phyloP scores from a whole-genome alignment of 805 yeast genomes.

The Vanderwaltozyma verrucispora region DNA sequence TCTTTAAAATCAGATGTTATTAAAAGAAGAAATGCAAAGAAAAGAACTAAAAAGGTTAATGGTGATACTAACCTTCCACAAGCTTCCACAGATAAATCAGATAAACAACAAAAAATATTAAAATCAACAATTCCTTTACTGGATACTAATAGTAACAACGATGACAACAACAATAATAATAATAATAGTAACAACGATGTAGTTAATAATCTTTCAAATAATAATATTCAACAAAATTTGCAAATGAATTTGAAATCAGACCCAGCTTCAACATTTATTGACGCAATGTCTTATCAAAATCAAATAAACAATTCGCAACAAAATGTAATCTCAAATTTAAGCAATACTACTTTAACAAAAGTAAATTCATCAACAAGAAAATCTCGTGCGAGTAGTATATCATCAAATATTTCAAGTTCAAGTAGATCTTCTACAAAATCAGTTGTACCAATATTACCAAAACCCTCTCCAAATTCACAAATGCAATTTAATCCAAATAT shows the following conservation, averaged over 20 bases:
- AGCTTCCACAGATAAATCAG: too few species aligned
- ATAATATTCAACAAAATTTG: conserved; percentile 6
- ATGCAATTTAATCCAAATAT: conserved; percentile 4
- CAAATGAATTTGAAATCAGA: not conserved
- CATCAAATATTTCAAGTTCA: conserved; percentile 12
- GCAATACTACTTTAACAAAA: not conserved
- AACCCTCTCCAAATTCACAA: conserved; percentile 19
- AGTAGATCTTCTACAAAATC: conserved; percentile 17
- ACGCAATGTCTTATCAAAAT: not conserved
- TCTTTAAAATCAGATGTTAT: conserved; percentile 88
- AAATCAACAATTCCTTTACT: not conserved
- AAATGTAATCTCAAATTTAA: not conserved
- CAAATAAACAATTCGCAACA: not conserved
- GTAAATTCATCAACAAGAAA: conserved; percentile 1
- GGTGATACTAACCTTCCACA: not conserved
- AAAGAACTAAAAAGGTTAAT: conserved; percentile 38
- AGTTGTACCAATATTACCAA: conserved; percentile 28
- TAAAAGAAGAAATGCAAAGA: conserved; percentile 57
- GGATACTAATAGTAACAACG: conserved; percentile 2
- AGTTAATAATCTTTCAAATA: conserved; percentile 1
- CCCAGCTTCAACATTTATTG: not conserved
- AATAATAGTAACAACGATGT: conserved; percentile 2
- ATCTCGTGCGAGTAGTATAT: conserved; percentile 24
- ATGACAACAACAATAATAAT: conserved; percentile 2
- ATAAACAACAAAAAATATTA: too few species aligned